phyloP scores from a whole-genome alignment of 2,329 filamentous ascomycete species.

The Hirsutella rhossiliensis region DNA sequence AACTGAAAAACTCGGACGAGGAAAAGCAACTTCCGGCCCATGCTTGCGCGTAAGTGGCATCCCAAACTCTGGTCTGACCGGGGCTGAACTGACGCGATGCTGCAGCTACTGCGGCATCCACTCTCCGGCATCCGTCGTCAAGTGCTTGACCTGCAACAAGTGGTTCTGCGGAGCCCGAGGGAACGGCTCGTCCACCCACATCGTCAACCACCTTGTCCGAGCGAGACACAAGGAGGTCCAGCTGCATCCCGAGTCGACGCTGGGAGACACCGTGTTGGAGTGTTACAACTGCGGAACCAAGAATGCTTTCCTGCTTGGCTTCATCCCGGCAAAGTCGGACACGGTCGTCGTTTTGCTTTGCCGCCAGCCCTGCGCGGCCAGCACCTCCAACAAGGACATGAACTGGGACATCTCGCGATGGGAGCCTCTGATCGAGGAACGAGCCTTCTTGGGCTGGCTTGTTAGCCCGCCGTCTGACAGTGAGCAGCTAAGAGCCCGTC shows the following conservation, averaged over 20 bases:
- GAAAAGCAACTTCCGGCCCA: conserved; percentile 87
- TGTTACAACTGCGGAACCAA: conserved; percentile 99
- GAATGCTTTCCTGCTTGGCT: conserved; percentile 94
- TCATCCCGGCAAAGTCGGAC: conserved; percentile 97
- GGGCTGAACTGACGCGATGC: conserved; percentile 11
- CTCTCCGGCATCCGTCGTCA: conserved; percentile 88
- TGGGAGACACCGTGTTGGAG: conserved; percentile 92
- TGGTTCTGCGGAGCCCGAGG: conserved; percentile 98
- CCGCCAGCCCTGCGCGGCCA: conserved; percentile 89
- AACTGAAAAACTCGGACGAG: conserved; percentile 50
- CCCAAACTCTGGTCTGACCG: background rate
- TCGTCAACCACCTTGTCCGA: conserved; percentile 94
- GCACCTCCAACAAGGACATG: conserved; percentile 96
- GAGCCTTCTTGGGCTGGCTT: conserved; percentile 89
- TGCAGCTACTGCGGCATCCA: conserved; percentile 91
- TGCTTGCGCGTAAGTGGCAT: conserved; percentile 74
- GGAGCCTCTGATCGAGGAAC: conserved; percentile 95
- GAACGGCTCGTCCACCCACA: conserved; percentile 93
- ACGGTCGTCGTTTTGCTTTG: conserved; percentile 95
- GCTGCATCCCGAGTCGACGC: conserved; percentile 80
- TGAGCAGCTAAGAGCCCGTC: conserved; percentile 88
- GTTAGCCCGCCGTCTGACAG: conserved; percentile 81
- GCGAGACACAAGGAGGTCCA: conserved; percentile 98
- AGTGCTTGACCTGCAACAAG: conserved; percentile 89
- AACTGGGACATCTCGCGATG: conserved; percentile 98